Evolutionary conservation across 2,329 filamentous ascomycete genomes (phyloP).

Genomic region (Aspergillus persii): DNA sequence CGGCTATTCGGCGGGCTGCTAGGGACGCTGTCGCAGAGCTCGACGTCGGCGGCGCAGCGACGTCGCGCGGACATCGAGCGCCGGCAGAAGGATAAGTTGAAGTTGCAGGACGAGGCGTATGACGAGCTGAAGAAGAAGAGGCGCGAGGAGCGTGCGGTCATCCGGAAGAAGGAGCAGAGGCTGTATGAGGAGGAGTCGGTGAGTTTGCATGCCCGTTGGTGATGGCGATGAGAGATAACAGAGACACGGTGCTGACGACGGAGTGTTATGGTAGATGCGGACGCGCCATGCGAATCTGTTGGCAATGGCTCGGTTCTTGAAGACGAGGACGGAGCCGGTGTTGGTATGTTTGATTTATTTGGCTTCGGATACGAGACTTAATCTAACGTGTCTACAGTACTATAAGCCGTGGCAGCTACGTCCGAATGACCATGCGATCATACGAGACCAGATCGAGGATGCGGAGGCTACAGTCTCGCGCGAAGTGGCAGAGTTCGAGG

Average conservation of each 20-base stretch:
- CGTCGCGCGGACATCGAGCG: slow-evolving; percentile 77
- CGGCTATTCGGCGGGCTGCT: slow-evolving; percentile 82
- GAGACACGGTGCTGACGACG: slow-evolving; percentile 21
- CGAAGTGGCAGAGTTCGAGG: slow-evolving; percentile 64
- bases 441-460: slow-evolving; percentile 68
- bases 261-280: slow-evolving; percentile 58
- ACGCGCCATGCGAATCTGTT: slow-evolving; percentile 71
- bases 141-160: slow-evolving; percentile 59
- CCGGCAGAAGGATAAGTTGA: slow-evolving; percentile 76
- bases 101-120: slow-evolving; percentile 70
- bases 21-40: slow-evolving; percentile 73
- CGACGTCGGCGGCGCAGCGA: slow-evolving; percentile 61
- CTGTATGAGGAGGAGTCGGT: slow-evolving; percentile 75
- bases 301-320: slow-evolving; percentile 68
- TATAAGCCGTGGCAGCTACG: slow-evolving; percentile 81
- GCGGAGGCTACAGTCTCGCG: slow-evolving; percentile 61
- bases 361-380: background rate
- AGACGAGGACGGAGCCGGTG: slow-evolving; percentile 67
- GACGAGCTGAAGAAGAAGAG: slow-evolving; percentile 65
- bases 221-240: background rate
- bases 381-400: slow-evolving; percentile 54
- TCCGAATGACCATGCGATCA: slow-evolving; percentile 64
- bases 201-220: slow-evolving; percentile 35
- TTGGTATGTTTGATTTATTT: slow-evolving; percentile 59
- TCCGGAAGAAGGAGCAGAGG: slow-evolving; percentile 68